Evolutionary conservation across 1,284 basidiomycete genomes (phyloP), one percentile per base, ranked within the genome.

Genomic region (Exobasidium rhododendri): DNA sequence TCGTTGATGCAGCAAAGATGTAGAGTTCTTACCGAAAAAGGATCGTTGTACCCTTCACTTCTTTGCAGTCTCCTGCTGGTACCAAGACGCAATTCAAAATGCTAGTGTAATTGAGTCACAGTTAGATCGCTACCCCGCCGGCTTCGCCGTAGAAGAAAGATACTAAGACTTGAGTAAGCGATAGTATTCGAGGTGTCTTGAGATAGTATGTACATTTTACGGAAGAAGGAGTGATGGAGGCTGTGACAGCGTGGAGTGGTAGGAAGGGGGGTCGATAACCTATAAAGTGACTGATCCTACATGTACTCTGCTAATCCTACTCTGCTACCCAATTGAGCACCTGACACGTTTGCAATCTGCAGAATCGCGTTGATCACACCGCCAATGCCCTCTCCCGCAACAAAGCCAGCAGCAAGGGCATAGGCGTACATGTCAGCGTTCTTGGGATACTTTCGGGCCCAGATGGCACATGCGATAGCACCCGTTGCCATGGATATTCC

Each of bases 301-400:
- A n/a, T n/a, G n/a, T n/a, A n/a, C n/a, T n/a, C n/a, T n/a, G n/a
- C n/a, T n/a, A n/a, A n/a, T 55, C 64, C 72, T 17, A 73, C 71
- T 5, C 31, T 49, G 30, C 61, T 62, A 24, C 71, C 72, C 44
- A 65, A 61, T 20, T 32, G 26, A 4, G 56, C 49, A 29, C 71
- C 71, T 24, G 56, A 55, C 20, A 76, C 73, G 13, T 59, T 56
- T 24, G 65, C 62, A 45, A 79, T 76, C 28, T 72, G 67, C 7
- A 79, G 64, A 59, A 76, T 78, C 26, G 87, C 87, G 68, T 85
- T 85, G 74, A 87, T 83, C 44, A 88, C 86, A 73, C 87, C 87
- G 22, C 85, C 87, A 44, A 88, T 82, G 76, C 87, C 87, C 74
- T 88, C 87, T 45, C 87, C 87, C 22, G 87, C 86, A 53, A 88